phyloP scores from a whole-genome alignment of 2,329 filamentous ascomycete genomes.

The Exophiala phaeomuriformis region DNA sequence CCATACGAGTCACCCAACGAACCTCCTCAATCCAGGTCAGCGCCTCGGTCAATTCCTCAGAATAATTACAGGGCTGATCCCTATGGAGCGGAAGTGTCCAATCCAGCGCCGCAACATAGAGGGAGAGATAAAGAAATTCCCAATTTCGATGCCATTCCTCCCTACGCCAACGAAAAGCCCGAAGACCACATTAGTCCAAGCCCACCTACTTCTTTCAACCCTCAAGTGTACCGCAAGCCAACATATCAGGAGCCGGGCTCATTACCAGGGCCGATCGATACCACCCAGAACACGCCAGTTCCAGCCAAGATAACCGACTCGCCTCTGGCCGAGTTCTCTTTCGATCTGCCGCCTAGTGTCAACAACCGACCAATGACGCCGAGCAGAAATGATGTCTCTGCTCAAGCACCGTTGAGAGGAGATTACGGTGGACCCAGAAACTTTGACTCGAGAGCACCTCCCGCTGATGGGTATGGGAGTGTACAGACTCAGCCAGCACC shows the following conservation, averaged over 20 bases:
- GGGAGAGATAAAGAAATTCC: constrained; percentile 51
- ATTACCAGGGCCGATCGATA: constrained; percentile 16
- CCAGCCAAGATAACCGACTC: constrained; percentile 32
- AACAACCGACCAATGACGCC: constrained; percentile 1
- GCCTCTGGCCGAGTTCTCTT: constrained; percentile 54
- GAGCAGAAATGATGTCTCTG: constrained; percentile 3
- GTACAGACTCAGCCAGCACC: constrained; percentile 5
- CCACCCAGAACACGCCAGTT: constrained; percentile 42
- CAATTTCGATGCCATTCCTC: constrained; percentile 51
- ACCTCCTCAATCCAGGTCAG: constrained; percentile 36
- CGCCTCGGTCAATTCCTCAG: neutral
- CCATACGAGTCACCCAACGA: constrained; percentile 33
- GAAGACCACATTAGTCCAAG: constrained; percentile 17
- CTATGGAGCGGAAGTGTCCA: constrained; percentile 6
- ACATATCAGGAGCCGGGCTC: constrained; percentile 25
- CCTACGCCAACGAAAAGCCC: constrained; percentile 16
- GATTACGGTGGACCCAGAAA: constrained; percentile 5
- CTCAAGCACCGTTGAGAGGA: constrained; percentile 5
- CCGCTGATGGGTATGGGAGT: constrained; percentile 5
- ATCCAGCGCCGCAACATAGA: constrained; percentile 27
- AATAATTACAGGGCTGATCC: constrained; percentile 2
- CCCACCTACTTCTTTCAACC: constrained; percentile 5
- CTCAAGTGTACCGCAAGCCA: constrained; percentile 29
- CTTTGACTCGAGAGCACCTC: neutral
- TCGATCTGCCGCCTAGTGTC: constrained; percentile 55